Base-by-base conservation (phyloP, 495 filamentous ascomycete species). In the Hypoxylon subgilvum region DNA sequence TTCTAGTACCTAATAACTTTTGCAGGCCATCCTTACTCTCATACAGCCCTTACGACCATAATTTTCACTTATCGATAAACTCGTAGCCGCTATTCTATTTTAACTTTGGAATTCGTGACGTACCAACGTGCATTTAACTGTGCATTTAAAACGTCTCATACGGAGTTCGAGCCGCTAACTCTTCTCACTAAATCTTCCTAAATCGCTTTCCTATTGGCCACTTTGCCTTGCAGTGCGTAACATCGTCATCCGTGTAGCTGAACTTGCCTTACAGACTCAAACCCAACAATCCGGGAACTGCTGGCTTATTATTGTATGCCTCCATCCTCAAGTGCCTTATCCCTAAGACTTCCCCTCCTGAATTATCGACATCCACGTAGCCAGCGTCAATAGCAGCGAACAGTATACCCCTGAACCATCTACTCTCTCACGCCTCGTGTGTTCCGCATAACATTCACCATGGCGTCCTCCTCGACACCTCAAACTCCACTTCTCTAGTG, bases 401-500 rank as follows among this genome's bases (percentile, higher is more conserved):
- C 25, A 36, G 12, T 6, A 38, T 19, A 14, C 16, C 39, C 12
- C 21, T 19, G 9, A 38, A 8, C 18, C 21, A 52, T 30, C 27
- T 23, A 32, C 18, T 13, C 28, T 19, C 40, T 19, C n/a, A 34
- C 3, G 23, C 23, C 14, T 17, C 35, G 22, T 4, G 38, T 21
- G 19, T 18, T 41, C 23, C 4, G 19, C 23, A 38, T 39, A 57
- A 9, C 42, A 67, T 57, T 49, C 60, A 69, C 41, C 38, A 91
- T 91, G 89, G 88, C 88, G 40, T 92, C 89, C 43, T 91, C 89
- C n/a, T 92, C 89, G 19, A 84, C 83, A 53, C 79, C 84, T 36
- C 75, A 85, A 61, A 90, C 86, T 52, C 88, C 84, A 58, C 80
- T 93, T 57, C 87, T 93, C 74, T 93, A 93, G 89, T 91, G 78